These are phyloP conservation scores for Spiraea crenata DNA, from an alignment of 331 rosid species.

Conservation along the genomic window DNA sequence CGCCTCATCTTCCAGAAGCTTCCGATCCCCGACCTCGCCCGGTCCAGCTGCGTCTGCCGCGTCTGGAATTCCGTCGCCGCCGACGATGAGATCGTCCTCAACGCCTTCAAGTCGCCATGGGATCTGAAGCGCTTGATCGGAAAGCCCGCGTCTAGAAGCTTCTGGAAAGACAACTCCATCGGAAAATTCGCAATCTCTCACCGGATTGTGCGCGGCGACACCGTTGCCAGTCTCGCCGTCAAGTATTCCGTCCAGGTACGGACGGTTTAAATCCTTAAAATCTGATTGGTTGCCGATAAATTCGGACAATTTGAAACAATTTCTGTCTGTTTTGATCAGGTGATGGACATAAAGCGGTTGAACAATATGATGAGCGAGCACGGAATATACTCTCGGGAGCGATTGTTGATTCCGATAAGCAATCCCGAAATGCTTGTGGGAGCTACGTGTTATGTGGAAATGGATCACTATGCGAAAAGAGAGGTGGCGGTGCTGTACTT, in stretches of 20 bases:
- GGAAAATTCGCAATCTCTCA: constrained; percentile 82
- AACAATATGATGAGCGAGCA: constrained; percentile 99
- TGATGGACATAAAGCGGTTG: constrained; percentile 76
- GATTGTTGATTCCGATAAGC: constrained; percentile 76
- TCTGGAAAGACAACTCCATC: constrained; percentile 84
- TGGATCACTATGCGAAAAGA: constrained; percentile 72
- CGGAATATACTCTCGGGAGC: constrained; percentile 92
- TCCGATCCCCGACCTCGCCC: constrained; percentile 75
- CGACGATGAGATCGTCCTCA: constrained; percentile 56
- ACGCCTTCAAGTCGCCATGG: constrained; percentile 74
- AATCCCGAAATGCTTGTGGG: constrained; percentile 54
- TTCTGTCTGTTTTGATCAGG: constrained; percentile 38
- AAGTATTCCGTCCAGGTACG: constrained; percentile 87
- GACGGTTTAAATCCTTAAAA: background rate
- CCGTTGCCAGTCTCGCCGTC: constrained; percentile 84
- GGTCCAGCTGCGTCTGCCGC: constrained; percentile 79
- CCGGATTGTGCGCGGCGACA: constrained; percentile 66
- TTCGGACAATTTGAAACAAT: background rate
- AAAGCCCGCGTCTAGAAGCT: constrained; percentile 69
- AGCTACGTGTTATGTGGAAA: constrained; percentile 72
- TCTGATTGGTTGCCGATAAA: constrained; percentile 13
- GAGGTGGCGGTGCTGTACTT: constrained; percentile 88
- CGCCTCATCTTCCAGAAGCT: constrained; percentile 77
- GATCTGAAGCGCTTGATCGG: constrained; percentile 57
- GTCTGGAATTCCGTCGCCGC: constrained; percentile 87